Evolutionary conservation across 495 filamentous ascomycete genomes (phyloP).

Genomic region (Peziza echinospora): DNA sequence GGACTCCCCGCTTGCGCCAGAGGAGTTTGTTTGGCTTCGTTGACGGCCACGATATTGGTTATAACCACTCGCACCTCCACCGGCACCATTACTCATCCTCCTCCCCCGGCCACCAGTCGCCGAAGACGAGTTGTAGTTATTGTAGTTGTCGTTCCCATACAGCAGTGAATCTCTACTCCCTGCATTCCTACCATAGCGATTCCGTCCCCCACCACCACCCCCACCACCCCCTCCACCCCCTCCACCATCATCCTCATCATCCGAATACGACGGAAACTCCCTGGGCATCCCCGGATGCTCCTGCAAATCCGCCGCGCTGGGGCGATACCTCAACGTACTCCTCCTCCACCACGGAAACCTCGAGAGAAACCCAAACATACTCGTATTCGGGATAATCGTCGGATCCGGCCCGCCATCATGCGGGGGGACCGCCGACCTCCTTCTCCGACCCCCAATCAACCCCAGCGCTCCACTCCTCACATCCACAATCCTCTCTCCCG

Average conservation of each 20-base stretch:
- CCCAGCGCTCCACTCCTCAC: conserved; percentile 4
- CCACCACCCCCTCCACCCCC: conserved; percentile 6
- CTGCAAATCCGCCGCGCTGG: conserved; percentile 72
- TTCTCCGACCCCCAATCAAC: conserved; percentile 2
- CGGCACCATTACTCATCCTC: conserved; percentile 8
- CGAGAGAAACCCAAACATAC: conserved; percentile 64
- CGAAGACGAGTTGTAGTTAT: not conserved
- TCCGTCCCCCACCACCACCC: not conserved
- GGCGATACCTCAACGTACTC: conserved; percentile 64
- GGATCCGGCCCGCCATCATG: conserved; percentile 35
- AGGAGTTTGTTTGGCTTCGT: conserved; percentile 63
- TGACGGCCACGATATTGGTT: conserved; percentile 30
- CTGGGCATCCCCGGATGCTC: conserved; percentile 54
- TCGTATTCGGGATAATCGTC: conserved; percentile 75
- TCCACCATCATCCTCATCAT: conserved; percentile 30
- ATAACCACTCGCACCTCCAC: conserved; percentile 22
- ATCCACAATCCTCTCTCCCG: too few species aligned
- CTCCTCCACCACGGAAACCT: conserved; percentile 52
- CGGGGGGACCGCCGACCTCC: not conserved
- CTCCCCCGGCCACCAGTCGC: not conserved
- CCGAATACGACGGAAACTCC: conserved; percentile 49
- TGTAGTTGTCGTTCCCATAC: too few species aligned
- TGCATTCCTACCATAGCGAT: not conserved
- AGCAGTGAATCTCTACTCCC: not conserved
- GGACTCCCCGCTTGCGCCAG: conserved; percentile 66